A percentile compares a stretch with the other conserved stretches of the same genome.
phyloP scores from a whole-genome alignment of 192 early-diverging fungal species.

The Podila clonocystis region DNA sequence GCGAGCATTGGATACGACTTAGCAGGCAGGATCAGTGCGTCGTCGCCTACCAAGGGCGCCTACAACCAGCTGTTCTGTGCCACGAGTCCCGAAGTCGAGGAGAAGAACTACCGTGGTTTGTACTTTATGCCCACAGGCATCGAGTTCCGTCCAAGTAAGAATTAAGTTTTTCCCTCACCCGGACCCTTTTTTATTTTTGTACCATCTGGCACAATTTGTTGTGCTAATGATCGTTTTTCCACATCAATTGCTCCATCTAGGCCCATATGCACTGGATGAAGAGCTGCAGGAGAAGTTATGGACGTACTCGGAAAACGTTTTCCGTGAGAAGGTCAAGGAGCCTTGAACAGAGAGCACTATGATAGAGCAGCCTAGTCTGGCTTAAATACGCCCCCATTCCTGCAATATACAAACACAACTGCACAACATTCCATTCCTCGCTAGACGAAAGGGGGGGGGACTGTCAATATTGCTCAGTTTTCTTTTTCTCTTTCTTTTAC shows the following conservation, averaged over 20 bases:
- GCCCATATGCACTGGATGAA: conserved; percentile 12
- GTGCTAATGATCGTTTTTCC: background rate
- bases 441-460: no score
- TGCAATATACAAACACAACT: no score
- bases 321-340: conserved; percentile 6
- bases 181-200: background rate
- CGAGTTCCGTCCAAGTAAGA: conserved; percentile 15
- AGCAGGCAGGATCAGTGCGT: conserved; percentile 35
- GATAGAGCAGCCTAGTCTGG: no score
- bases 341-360: background rate
- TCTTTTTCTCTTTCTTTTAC: no score
- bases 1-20: conserved; percentile 22
- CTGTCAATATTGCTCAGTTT: no score
- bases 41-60: conserved; percentile 51
- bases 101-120: conserved; percentile 50
- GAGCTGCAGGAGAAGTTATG: conserved; percentile 12
- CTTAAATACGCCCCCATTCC: no score
- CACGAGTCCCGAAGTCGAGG: conserved; percentile 63
- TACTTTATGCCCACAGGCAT: conserved; percentile 50
- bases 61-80: conserved; percentile 62
- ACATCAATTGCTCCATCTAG: background rate
- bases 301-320: conserved; percentile 14
- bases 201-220: background rate
- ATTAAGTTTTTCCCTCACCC: background rate
- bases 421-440: no score